A percentile compares a stretch with the other conserved stretches of the same genome.
phyloP scores from a whole-genome alignment of 805 yeast genomes.

The Saccharomycopsis synnaedendra region DNA sequence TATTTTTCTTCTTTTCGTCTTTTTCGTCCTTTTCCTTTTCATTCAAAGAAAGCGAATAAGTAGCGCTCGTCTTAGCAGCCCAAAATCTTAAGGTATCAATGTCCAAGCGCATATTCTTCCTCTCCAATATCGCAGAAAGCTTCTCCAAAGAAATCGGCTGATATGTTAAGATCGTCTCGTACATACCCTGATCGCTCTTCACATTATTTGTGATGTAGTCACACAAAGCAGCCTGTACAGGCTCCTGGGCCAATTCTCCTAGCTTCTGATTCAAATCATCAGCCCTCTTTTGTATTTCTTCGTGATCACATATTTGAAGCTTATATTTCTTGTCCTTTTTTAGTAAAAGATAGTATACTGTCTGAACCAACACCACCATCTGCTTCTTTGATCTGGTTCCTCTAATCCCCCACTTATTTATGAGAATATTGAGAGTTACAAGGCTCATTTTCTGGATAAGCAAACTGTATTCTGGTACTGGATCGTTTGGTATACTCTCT shows the following conservation, averaged over 20 bases:
- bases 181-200: not conserved
- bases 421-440: not conserved
- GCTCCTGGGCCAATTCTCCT: not conserved
- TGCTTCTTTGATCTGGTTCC: constrained; percentile 6
- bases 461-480: not conserved
- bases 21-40: not conserved
- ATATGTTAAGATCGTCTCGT: constrained; percentile 7
- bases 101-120: constrained; percentile 2
- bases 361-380: not conserved
- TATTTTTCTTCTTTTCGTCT: not conserved
- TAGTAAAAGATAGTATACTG: not conserved
- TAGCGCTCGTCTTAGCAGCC: constrained; percentile 9
- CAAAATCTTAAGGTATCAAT: constrained; percentile 5
- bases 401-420: constrained; percentile 10
- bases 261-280: constrained; percentile 1
- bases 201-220: constrained; percentile 3
- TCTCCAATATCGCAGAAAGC: not conserved
- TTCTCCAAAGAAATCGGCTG: constrained; percentile 11
- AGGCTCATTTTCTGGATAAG: not conserved
- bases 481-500: not conserved
- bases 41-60: constrained; percentile 6
- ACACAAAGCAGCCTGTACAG: constrained; percentile 2
- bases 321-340: not conserved
- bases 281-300: not conserved
- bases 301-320: not conserved